Evolutionary conservation across 2,329 filamentous ascomycete genomes (phyloP), one percentile per base, ranked within the genome.

Genomic region (Penicillium italicum): DNA sequence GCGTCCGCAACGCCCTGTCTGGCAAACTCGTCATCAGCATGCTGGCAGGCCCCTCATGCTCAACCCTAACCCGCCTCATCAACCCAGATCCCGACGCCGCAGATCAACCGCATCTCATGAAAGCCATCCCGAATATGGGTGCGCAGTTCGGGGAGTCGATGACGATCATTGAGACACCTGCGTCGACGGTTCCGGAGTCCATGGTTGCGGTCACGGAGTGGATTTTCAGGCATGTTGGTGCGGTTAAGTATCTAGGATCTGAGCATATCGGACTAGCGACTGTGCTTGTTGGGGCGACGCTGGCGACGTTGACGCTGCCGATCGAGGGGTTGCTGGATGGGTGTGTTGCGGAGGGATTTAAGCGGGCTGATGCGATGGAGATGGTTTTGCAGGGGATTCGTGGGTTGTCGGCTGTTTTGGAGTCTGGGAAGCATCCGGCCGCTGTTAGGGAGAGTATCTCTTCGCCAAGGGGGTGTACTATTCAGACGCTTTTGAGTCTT

Each of bases 401-500:
- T 53, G 84, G 84, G 5, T 81, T 83, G 0, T 79, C 82, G 10
- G 81, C 77, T 0, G 69, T 87, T 67, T 76, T 88, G 38, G 73
- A 82, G 49, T 76, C 76, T 50, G 82, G 82, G 3, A 81, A 84
- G 66, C 84, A 86, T 70, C 84, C 84, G 1, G 83, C 83, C 6
- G 71, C 84, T 42, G 67, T 86, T 47, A 76, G 81, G 58, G 84
- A 86, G 62, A 85, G 83, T 71, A 82, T 86, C 2, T 80, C 77
- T 14, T 85, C 83, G 10, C 84, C 84, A 0, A 81, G 82, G 20
- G 84, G 84, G 0, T 86, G 83, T 69, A 86, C 84, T 1, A 84
- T 85, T 59, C 82, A 81, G 24, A 83, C 83, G 0, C 66, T 87
- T 56, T 67, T 85, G 64, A 80, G 82, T 18, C 71, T 87, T 18